Evolutionary conservation across 2,329 filamentous ascomycete species (phyloP).

Genomic region (Neurospora crassa): DNA sequence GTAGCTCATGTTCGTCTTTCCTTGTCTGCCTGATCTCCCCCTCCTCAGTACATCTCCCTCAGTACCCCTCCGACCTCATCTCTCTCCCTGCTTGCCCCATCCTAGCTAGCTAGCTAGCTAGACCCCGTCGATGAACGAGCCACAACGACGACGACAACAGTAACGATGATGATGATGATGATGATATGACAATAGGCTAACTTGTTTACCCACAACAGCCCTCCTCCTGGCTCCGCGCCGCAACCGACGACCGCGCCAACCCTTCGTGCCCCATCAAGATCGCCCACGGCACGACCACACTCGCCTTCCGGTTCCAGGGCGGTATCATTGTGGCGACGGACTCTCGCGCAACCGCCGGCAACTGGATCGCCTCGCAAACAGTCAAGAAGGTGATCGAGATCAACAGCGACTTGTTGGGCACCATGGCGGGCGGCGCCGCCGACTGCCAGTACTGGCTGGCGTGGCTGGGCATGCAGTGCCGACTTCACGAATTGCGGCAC

Average conservation of each 20-base stretch:
- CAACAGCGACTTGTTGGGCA: conserved; percentile 86
- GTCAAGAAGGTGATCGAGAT: conserved; percentile 99
- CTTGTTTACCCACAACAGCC: conserved; percentile 43
- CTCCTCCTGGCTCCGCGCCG: conserved; percentile 88
- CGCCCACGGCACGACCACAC: conserved; percentile 94
- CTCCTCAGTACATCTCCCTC: not conserved
- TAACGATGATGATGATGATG: not conserved
- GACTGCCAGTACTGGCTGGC: conserved; percentile 99
- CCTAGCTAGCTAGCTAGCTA: not conserved
- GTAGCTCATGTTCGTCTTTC: conserved; percentile 65
- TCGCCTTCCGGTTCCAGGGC: conserved; percentile 95
- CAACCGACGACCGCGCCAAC: conserved; percentile 95
- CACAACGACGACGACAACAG: not conserved
- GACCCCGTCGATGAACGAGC: not conserved
- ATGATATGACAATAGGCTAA: not conserved
- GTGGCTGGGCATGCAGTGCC: conserved; percentile 98
- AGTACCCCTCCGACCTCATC: not conserved
- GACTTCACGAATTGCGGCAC: conserved; percentile 96
- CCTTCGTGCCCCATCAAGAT: conserved; percentile 98
- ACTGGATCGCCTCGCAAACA: conserved; percentile 99
- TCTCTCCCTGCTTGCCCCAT: not conserved
- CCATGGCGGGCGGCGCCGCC: conserved; percentile 96
- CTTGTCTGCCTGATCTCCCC: not conserved
- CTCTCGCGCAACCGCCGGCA: conserved; percentile 91
- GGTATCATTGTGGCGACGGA: conserved; percentile 98